Evolutionary conservation across 768 basidiomycete species (phyloP), one percentile per base, ranked within the genome.

Genomic region (Strobilomyces echinocephalus): DNA sequence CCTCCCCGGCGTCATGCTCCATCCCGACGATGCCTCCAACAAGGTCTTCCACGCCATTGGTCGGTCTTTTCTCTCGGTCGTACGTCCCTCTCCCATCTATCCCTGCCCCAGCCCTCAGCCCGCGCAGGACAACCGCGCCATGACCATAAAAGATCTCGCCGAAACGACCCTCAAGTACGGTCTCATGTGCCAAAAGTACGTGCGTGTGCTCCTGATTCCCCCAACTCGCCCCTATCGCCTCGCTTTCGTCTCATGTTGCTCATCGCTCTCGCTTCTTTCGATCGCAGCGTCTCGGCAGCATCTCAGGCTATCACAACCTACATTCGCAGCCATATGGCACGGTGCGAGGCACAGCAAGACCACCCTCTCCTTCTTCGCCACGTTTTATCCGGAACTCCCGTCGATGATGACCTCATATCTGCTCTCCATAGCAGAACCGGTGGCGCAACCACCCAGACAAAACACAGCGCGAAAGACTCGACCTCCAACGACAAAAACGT

Each of bases 131-230:
- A 91, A 91, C 69, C 82, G 86, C 46, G 88, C 88, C 44, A 87
- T 89, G 83, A 90, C 88, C 39, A 85, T 90, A 73, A 91, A 90
- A 68, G 88, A 91, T 73, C 81, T 91, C 50, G 83, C 88, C 31
- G 85, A 89, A 60, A 80, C 83, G 72, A 77, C 82, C 35, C 75
- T 83, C 57, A 73, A 72, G 56, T 79, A 76, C 62, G 88, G 88
- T 47, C 75, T 89, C 18, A 73, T 79, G 53, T 88, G 87, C 69
- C 86, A 88, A 74, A 90, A 87, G 88, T 91, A 59, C 57, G 79
- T 77, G 55, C 50, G 47, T 47, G 48, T 56, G 16, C 33, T 40
- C 47, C 60, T 8, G 60, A 53, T 38, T 50, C 30, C 45, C 36
- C 30, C 36, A 50, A 12, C 42, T 56, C 53, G 21, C 52, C 49